A percentile compares a stretch with the other conserved stretches of the same genome.
These are phyloP conservation scores for Ceratocystis destructans DNA, from an alignment of 2,329 filamentous ascomycete species.

Conservation along the genomic window DNA sequence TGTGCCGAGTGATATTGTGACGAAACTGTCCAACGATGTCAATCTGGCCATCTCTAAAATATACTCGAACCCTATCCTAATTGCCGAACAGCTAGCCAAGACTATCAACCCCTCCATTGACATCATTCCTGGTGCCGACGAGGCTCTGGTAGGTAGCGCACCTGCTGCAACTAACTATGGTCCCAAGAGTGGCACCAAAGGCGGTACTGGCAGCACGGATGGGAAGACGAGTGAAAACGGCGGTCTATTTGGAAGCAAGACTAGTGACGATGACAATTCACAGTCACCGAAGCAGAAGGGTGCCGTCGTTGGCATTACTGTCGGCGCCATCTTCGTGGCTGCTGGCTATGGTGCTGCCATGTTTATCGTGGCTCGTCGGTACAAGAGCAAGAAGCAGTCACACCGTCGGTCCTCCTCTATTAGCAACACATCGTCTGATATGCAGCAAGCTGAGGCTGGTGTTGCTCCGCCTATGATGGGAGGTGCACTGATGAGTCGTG, in stretches of 20 bases:
- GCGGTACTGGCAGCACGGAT: background rate
- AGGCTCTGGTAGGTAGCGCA: constrained; percentile 27
- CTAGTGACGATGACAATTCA: constrained; percentile 32
- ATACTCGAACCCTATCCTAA: constrained; percentile 54
- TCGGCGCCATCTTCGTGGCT: constrained; percentile 64
- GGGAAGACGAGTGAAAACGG: constrained; percentile 11
- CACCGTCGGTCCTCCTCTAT: constrained; percentile 69
- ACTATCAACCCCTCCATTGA: constrained; percentile 78
- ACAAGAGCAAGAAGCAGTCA: constrained; percentile 69
- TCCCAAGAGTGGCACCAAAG: background rate
- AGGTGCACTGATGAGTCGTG: constrained; percentile 46
- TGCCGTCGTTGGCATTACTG: constrained; percentile 55
- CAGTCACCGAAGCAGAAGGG: constrained; percentile 47
- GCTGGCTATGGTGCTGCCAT: constrained; percentile 86
- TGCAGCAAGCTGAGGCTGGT: constrained; percentile 29
- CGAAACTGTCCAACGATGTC: constrained; percentile 53
- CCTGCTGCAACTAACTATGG: constrained; percentile 26
- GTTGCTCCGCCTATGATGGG: constrained; percentile 55
- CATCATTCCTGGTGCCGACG: constrained; percentile 38
- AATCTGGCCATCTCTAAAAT: constrained; percentile 57
- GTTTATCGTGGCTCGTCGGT: constrained; percentile 82
- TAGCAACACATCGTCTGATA: constrained; percentile 39
- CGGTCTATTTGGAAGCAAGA: constrained; percentile 25
- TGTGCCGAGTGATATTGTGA: constrained; percentile 58
- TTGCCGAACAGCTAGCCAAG: constrained; percentile 58